Evolutionary conservation across 257 asterid species (phyloP), one percentile per base, ranked within the genome.

Genomic region (Scutellaria minor): DNA sequence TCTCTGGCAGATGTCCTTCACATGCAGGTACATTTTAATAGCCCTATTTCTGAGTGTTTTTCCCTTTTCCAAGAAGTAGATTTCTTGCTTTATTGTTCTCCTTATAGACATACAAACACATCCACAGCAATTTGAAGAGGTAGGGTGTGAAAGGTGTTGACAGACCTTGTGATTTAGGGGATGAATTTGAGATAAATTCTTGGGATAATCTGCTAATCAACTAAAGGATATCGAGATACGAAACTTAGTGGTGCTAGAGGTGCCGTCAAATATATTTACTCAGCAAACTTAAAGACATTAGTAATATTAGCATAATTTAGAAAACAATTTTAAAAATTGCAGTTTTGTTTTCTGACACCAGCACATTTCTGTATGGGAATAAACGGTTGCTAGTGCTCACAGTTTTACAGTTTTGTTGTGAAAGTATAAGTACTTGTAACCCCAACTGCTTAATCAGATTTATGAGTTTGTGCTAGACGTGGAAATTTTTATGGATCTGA

Each of bases 1-100:
- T 83, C 90, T 3, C 83, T 92, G 58, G 82, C 85, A 70, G 99
- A 95, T 71, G 94, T 90, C 81, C 98, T 95, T 86, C 95, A 92
- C 82, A 83, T 92, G 87, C 99, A 94, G 99, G 99, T 91, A 74
- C 35, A 48, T 56, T 14, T 22, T 61, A 57, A 40, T 64, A 24
- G 70, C 73, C 45, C 58, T 66, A n/a, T 15, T 67, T 75, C 71
- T 71, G 35, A 27, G 14, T 44, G 66, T 13, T 68, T 52, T 31
- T n/a, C 9, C 62, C 70, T 73, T 61, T 53, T 27, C 37, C 7
- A 58, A 66, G 41, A 41, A n/a, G 22, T 67, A 13, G 31, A 52
- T 62, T 20, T 57, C 60, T 74, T 77, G 39, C 50, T 60, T 12
- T 50, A 39, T 35, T 66, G 24, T 75, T 44, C 66, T 64, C 46